Percentiles rank a stretch among this genome's conserved stretches.
These are phyloP conservation scores for Theileria sp. DNA, from an alignment of 169 alveolate species.

Conservation along the genomic window DNA sequence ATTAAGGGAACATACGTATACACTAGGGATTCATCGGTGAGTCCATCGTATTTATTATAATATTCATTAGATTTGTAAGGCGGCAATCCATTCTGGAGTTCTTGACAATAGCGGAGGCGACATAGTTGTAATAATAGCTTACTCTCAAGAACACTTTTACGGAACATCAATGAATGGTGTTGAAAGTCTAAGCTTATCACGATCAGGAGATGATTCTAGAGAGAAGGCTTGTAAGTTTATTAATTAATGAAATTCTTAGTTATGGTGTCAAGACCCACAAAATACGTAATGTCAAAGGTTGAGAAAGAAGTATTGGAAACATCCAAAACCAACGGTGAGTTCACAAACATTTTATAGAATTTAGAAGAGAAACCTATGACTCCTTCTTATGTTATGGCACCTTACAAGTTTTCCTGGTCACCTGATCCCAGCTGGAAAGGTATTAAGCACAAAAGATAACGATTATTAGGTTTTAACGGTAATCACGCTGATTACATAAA, in stretches of 20 bases:
- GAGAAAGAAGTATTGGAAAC: constrained; percentile 7
- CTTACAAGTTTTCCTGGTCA: constrained; percentile 45
- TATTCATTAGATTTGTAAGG: constrained; percentile 77
- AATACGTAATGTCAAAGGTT: constrained; percentile 47
- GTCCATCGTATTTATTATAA: constrained; percentile 21
- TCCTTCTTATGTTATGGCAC: constrained; percentile 21
- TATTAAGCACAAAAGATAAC: neutral
- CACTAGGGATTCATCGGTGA: constrained; percentile 82
- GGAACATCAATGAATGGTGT: constrained; percentile 67
- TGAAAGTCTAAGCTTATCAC: constrained; percentile 39
- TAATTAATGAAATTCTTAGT: neutral
- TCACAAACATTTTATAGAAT: neutral
- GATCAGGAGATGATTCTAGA: constrained; percentile 18
- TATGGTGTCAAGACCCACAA: constrained; percentile 56
- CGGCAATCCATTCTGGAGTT: constrained; percentile 89
- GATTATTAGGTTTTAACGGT: constrained; percentile 69
- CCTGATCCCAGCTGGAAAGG: constrained; percentile 68
- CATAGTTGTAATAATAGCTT: constrained; percentile 44
- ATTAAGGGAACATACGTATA: constrained; percentile 84
- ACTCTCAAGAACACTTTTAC: constrained; percentile 42
- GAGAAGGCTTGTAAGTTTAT: constrained; percentile 44
- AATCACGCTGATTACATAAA: constrained; percentile 63
- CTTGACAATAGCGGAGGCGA: constrained; percentile 65
- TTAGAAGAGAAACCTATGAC: constrained; percentile 5
- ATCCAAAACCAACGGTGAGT: neutral